Conservation (phyloP, 169 alveolate species). For the Nephromyces sp. region DNA sequence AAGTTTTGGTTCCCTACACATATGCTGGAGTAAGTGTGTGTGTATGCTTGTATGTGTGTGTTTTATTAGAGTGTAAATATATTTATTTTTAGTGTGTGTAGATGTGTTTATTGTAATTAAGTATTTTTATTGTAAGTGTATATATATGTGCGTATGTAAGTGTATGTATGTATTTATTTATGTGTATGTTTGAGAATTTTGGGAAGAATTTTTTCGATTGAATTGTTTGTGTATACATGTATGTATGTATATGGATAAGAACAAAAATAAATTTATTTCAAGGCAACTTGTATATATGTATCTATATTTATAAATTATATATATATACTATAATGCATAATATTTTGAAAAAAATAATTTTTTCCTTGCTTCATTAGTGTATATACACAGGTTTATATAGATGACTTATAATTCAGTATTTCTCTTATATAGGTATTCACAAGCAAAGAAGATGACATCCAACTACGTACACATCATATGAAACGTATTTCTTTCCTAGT, state of each 20-base stretch:
- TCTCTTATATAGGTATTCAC: neutral
- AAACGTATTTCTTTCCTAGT: conserved; percentile 49
- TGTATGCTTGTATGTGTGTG: neutral
- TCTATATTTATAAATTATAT: neutral
- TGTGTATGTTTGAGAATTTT: no score
- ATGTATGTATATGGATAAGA: neutral
- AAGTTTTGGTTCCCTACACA: neutral
- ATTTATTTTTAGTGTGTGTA: neutral
- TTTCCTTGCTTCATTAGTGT: neutral
- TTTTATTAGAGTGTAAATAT: neutral
- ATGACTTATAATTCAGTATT: no score
- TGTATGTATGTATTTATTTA: neutral
- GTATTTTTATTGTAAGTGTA: neutral
- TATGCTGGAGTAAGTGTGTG: neutral
- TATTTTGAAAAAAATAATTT: neutral
- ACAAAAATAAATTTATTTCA: neutral
- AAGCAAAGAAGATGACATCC: neutral
- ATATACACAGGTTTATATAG: no score
- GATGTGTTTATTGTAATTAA: neutral
- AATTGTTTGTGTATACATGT: no score
- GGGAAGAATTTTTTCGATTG: no score
- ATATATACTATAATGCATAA: neutral
- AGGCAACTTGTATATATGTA: neutral
- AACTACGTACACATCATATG: conserved; percentile 13
- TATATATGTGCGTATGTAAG: neutral